Evolutionary conservation across 306 rosid species (phyloP).

Genomic region (Sicyos edulis): DNA sequence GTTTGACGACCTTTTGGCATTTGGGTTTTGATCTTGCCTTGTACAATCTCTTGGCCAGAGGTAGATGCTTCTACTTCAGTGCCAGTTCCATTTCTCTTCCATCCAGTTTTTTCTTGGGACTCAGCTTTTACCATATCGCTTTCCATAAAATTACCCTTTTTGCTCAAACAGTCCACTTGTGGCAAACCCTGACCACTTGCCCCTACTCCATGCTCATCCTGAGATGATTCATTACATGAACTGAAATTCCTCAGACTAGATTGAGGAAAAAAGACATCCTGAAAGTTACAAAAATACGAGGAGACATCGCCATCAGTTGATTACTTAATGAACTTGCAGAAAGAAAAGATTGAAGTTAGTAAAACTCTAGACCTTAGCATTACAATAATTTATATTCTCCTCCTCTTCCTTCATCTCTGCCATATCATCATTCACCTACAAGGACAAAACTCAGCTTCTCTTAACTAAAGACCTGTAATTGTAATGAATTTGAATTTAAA

Average conservation of each 20-base stretch:
- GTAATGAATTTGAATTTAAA: neutral
- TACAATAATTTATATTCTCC: slow-evolving; percentile 34
- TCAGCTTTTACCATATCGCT: slow-evolving; percentile 38
- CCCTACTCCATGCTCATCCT: slow-evolving; percentile 35
- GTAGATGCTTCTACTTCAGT: slow-evolving; percentile 41
- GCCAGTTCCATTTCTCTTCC: slow-evolving; percentile 42
- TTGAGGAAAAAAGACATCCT: slow-evolving; percentile 49
- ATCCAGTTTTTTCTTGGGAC: slow-evolving; percentile 36
- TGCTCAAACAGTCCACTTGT: slow-evolving; percentile 35
- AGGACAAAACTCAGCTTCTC: neutral
- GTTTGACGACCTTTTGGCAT: slow-evolving; percentile 55
- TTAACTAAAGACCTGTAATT: slow-evolving; percentile 3
- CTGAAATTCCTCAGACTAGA: slow-evolving; percentile 42
- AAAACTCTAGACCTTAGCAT: slow-evolving; percentile 33
- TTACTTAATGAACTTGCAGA: neutral
- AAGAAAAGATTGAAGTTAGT: slow-evolving; percentile 22
- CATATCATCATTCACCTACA: slow-evolving; percentile 60
- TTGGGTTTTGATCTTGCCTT: slow-evolving; percentile 45
- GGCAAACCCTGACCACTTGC: slow-evolving; percentile 37
- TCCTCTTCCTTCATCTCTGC: slow-evolving; percentile 66
- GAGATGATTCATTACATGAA: slow-evolving; percentile 34
- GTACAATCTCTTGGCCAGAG: slow-evolving; percentile 40
- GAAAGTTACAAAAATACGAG: slow-evolving; percentile 20
- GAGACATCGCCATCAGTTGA: slow-evolving; percentile 16
- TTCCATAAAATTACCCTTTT: slow-evolving; percentile 43